Evolutionary conservation across 108 stramenopile species (phyloP), one percentile per base, ranked within the genome.

Genomic region (Ochromonas danica): DNA sequence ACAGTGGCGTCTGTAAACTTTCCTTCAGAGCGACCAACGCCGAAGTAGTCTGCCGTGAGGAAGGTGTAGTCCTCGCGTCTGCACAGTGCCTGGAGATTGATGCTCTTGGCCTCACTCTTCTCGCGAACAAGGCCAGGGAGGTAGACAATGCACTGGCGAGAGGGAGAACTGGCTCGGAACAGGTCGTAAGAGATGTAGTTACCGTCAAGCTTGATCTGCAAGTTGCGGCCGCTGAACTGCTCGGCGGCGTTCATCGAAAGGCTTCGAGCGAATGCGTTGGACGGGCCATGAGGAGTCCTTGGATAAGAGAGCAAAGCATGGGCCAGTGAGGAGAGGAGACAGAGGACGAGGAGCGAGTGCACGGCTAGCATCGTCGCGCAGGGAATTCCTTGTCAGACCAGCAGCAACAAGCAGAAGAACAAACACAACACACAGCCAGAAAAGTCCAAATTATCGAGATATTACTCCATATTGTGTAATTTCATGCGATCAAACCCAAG

Each of bases 11-110:
- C 79, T 14, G 17, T 71, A 40, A 80, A 71, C 71, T 80, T 30
- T 1, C 83, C 83, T 14, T 10, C 30, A 0, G 83, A 83, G 0
- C 79, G 78, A 3, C 75, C 83, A 27, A 83, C 79, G 71, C 83
- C 83, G 30, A 61, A 80, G 71, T 83, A 83, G 42, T 83, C 83
- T 0, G 83, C 83, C 45, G 42, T 42, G 41, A 83, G 27, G 61
- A 83, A 83, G 0, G 75, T 42, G 60, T 43, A 43, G 38, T 62
- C 42, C 14, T 71, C 42, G n/a, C 51, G 63, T 22, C 63, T 41
- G 67, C 82, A 82, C 42, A 51, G 67, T 41, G 35, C 39, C 43
- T 61, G 35, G 3, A 83, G n/a, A 31, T 80, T 80, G 0, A 40
- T 27, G 0, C 79, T 60, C 57, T 80, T 83, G 51, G 83, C 83